Conservation (phyloP, 352 stramenopile genomes). For the Pythium guiyangense region DNA sequence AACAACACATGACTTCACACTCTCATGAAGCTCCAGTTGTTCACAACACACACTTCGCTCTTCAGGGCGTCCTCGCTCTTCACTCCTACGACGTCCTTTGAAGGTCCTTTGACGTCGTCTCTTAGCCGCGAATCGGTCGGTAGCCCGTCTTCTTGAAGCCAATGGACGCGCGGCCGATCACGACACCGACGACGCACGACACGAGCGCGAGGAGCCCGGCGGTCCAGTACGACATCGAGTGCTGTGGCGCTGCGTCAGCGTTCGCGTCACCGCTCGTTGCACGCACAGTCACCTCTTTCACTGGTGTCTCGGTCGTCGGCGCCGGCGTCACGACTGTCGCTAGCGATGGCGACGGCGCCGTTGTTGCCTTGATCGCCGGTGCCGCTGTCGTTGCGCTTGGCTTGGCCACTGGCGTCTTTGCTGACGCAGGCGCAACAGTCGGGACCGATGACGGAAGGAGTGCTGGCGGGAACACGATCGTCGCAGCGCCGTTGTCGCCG, state of each 20-base stretch:
- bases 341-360: background rate
- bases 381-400: background rate
- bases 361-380: background rate
- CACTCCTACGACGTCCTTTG: no score
- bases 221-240: conserved; percentile 43
- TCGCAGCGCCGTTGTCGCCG: background rate
- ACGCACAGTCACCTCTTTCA: conserved; percentile 6
- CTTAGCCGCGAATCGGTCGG: conserved; percentile 30
- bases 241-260: conserved; percentile 7
- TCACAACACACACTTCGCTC: no score
- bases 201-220: no score
- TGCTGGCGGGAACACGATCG: conserved; percentile 4
- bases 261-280: conserved; percentile 7
- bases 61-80: no score
- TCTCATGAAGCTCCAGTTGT: no score
- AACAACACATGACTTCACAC: no score
- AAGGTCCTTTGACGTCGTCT: no score
- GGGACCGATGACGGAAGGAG: background rate
- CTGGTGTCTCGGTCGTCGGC: background rate
- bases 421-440: conserved; percentile 1
- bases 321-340: background rate
- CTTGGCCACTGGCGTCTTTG: conserved; percentile 1
- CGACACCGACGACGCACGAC: conserved; percentile 39
- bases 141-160: conserved; percentile 43
- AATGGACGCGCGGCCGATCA: conserved; percentile 54